Evolutionary conservation across 1,139 yeast species (phyloP).

Genomic region (Nakaseomyces sp.): DNA sequence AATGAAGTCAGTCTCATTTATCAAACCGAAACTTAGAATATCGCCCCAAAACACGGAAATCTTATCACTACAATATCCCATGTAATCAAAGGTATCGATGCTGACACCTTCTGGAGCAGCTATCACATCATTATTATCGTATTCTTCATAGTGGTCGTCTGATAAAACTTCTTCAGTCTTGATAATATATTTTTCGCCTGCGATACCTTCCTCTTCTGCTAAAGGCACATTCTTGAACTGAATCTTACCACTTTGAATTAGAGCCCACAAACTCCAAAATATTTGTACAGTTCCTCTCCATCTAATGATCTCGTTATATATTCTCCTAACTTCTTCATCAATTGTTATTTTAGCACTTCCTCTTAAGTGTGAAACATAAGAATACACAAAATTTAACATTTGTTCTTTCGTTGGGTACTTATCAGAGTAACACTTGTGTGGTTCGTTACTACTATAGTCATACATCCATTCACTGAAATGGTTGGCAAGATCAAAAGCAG

Average conservation of each 20-base stretch:
- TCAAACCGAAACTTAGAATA: slow-evolving; percentile 51
- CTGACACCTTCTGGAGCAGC: slow-evolving; percentile 33
- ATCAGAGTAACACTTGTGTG: slow-evolving; percentile 47
- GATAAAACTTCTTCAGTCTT: slow-evolving; percentile 23
- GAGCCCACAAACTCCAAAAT: slow-evolving; percentile 89
- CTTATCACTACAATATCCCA: slow-evolving; percentile 69
- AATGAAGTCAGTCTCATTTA: slow-evolving; percentile 32
- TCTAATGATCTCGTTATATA: slow-evolving; percentile 55
- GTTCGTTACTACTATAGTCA: slow-evolving; percentile 58
- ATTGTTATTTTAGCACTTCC: slow-evolving; percentile 27
- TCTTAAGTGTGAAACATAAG: slow-evolving; percentile 46
- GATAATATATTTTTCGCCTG: slow-evolving; percentile 39
- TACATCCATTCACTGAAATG: slow-evolving; percentile 96
- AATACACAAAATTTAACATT: slow-evolving; percentile 60
- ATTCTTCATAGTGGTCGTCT: slow-evolving; percentile 28
- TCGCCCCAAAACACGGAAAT: slow-evolving; percentile 69
- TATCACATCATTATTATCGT: slow-evolving; percentile 22
- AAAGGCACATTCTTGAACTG: slow-evolving; percentile 20
- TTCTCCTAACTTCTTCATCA: slow-evolving; percentile 47
- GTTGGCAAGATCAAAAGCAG: slow-evolving; percentile 84
- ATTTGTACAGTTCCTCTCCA: slow-evolving; percentile 82
- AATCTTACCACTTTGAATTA: slow-evolving; percentile 56
- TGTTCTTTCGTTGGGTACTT: slow-evolving; percentile 61
- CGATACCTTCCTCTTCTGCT: slow-evolving; percentile 30
- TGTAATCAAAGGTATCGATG: slow-evolving; percentile 73